Evolutionary conservation across 306 rosid genomes (phyloP), one percentile per base, ranked within the genome.

Genomic region (Cucumis melo): DNA sequence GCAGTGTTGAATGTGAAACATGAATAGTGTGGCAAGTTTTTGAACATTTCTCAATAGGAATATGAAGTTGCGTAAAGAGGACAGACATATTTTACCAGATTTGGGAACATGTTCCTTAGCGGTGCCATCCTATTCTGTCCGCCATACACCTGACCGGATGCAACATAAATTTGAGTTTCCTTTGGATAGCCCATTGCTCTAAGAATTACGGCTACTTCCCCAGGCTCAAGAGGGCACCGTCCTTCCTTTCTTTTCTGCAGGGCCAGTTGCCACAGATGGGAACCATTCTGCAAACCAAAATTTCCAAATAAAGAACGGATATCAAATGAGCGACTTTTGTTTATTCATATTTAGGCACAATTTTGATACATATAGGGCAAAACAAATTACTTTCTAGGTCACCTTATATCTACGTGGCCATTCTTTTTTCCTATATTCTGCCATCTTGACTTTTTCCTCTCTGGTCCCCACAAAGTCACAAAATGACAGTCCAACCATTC

Each of bases 391-490:
- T 60, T 60, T 64, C 78, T 67, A 62, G 62, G 53, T 75, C 85
- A 94, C 99, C 99, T 92, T 94, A 78, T 90, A 94, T 55, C 99
- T 96, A 73, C 99, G 88, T 32, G 99, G 99, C 99, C 99, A 94
- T 81, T 94, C 97, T 76, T 94, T 94, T 81, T 90, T 84, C 76
- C 99, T 84, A 80, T 94, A 94, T 80, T 91, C 90, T 66, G 97
- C 97, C 99, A 94, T 94, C 80, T 77, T 82, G 64, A 88, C 93
- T 85, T 94, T 94, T 88, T 94, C 99, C 65, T 92, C 93, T 78
- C 99, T 90, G 80, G 97, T 92, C 81, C 97, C 99, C 79, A 94
- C 99, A 83, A 94, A 94, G 85, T 94, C 99, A 83, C 99, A 94
- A 80, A 94, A 94, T 19, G 99, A 94, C 39, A 94, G 85, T 36